Conservation (phyloP, 2,329 filamentous ascomycete genomes). For the Diaporthe citri region DNA sequence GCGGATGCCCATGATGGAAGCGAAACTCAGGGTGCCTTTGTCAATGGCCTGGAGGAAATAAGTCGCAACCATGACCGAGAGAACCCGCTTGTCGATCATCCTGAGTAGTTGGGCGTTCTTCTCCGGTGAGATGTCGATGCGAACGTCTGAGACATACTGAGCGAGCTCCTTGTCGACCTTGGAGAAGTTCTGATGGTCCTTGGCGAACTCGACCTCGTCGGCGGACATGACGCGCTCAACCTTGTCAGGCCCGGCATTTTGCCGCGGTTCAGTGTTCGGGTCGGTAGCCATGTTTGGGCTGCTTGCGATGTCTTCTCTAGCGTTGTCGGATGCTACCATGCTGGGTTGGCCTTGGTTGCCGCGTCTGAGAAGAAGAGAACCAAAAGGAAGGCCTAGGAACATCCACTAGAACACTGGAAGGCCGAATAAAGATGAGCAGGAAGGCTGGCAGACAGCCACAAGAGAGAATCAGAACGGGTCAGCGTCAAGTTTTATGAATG, state of each 20-base stretch:
- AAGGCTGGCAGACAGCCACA: not conserved
- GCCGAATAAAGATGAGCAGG: not conserved
- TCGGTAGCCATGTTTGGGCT: constrained; percentile 5
- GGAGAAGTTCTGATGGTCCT: constrained; percentile 62
- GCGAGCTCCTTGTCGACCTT: constrained; percentile 77
- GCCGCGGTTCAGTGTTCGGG: not conserved
- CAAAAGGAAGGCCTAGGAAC: not conserved
- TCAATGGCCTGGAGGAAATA: constrained; percentile 81
- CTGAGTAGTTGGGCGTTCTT: constrained; percentile 72
- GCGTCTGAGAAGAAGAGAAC: not conserved
- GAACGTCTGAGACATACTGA: constrained; percentile 71
- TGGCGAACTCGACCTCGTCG: constrained; percentile 50
- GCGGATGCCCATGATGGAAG: constrained; percentile 72
- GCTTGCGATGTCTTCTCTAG: constrained; percentile 4
- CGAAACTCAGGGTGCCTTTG: constrained; percentile 75
- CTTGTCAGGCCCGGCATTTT: constrained; percentile 25
- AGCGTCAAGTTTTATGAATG: constrained; percentile 6
- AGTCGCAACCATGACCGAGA: constrained; percentile 78
- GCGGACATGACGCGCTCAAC: constrained; percentile 38
- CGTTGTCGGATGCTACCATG: not conserved
- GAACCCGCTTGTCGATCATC: constrained; percentile 75
- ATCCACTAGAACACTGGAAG: not conserved
- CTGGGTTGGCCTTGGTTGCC: not conserved
- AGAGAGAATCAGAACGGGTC: not conserved
- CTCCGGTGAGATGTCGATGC: constrained; percentile 69